Evolutionary conservation across 108 stramenopile genomes (phyloP).

Genomic region (Asterionellopsis glacialis): DNA sequence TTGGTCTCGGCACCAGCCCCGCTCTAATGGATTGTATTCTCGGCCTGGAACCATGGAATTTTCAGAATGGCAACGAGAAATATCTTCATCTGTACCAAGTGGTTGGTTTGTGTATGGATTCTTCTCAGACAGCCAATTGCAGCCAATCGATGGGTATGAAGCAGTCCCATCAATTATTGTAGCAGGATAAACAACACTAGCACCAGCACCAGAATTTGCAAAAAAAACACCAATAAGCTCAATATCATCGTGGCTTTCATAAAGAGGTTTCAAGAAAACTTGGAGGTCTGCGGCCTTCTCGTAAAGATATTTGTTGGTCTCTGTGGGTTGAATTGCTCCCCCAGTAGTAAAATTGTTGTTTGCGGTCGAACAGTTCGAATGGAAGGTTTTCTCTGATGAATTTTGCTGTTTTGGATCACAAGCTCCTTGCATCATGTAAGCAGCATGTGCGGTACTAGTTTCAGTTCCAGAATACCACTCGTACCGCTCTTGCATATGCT

Average conservation of each 20-base stretch:
- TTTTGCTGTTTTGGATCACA: slow-evolving; percentile 39
- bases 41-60: slow-evolving; percentile 24
- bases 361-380: slow-evolving; percentile 38
- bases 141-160: slow-evolving; percentile 36
- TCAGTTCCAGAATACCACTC: slow-evolving; percentile 7
- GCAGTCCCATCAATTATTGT: slow-evolving; percentile 4
- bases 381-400: slow-evolving; percentile 16
- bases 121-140: slow-evolving; percentile 45
- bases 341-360: slow-evolving; percentile 38
- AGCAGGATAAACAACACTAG: slow-evolving; percentile 27
- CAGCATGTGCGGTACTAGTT: slow-evolving; percentile 24
- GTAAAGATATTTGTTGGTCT: slow-evolving; percentile 23
- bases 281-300: slow-evolving; percentile 30
- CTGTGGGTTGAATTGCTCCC: slow-evolving; percentile 28
- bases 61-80: slow-evolving; percentile 33
- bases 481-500: slow-evolving; percentile 15
- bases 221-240: slow-evolving; percentile 29
- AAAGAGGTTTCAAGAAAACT: slow-evolving; percentile 43
- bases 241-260: slow-evolving; percentile 33
- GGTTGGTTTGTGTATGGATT: slow-evolving; percentile 30
- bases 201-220: slow-evolving; percentile 49
- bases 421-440: slow-evolving; percentile 38
- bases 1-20: slow-evolving; percentile 50
- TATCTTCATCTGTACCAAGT: slow-evolving; percentile 34
- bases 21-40: slow-evolving; percentile 52